These are phyloP conservation scores for Coemansia sp. DNA, from an alignment of 192 early-diverging fungal genomes.

Conservation along the genomic window DNA sequence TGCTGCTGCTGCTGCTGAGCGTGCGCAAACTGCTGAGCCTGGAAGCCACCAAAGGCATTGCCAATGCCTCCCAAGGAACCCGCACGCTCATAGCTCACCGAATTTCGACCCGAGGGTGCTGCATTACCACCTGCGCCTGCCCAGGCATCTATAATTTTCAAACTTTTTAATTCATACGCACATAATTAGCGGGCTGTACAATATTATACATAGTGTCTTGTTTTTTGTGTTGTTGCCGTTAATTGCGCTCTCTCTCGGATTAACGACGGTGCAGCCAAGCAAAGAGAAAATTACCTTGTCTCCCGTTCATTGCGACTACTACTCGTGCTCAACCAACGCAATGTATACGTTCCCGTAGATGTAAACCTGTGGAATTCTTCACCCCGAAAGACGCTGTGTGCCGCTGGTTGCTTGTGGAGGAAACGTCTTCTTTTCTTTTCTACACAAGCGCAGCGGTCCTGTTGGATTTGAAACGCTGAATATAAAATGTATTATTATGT, in stretches of 20 bases:
- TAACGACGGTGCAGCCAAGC: background rate
- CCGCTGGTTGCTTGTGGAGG: background rate
- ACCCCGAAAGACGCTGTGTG: background rate
- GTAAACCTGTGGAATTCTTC: background rate
- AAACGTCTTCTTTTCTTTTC: background rate
- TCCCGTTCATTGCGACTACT: slow-evolving; percentile 35
- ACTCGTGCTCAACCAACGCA: background rate
- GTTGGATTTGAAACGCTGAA: background rate
- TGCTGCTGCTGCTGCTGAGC: slow-evolving; percentile 22
- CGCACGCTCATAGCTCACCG: slow-evolving; percentile 42
- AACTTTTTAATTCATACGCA: background rate
- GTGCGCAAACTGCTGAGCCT: slow-evolving; percentile 35
- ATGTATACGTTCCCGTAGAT: background rate
- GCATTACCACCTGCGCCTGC: slow-evolving; percentile 19
- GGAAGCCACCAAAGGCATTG: slow-evolving; percentile 32
- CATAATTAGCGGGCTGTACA: background rate
- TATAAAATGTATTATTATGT: background rate
- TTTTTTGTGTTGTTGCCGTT: background rate
- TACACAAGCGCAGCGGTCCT: background rate
- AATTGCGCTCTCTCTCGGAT: background rate
- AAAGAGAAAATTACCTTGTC: slow-evolving; percentile 37
- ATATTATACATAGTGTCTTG: background rate
- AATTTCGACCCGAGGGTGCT: slow-evolving; percentile 29
- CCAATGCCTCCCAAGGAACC: slow-evolving; percentile 15
- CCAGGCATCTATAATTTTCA: slow-evolving; percentile 41